Percentiles rank a stretch among this genome's conserved stretches.
These are phyloP conservation scores for Daldinia sp. DNA, from an alignment of 2,329 filamentous ascomycete genomes.

Conservation along the genomic window DNA sequence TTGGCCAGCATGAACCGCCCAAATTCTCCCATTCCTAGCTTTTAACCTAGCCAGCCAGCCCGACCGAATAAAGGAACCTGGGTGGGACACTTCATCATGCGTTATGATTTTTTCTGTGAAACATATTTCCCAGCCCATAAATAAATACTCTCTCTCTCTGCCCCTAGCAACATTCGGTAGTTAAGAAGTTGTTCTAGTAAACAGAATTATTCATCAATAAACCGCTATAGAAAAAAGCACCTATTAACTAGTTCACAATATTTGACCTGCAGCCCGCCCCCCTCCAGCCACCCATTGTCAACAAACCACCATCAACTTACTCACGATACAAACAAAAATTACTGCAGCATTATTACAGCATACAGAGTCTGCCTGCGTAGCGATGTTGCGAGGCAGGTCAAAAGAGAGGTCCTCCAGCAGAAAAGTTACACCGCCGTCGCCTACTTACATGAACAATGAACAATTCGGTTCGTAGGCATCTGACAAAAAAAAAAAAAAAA, in stretches of 20 bases:
- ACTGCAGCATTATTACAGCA: conserved; percentile 8
- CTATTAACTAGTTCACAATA: conserved; percentile 12
- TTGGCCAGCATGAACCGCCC: conserved; percentile 43
- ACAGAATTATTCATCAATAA: conserved; percentile 32
- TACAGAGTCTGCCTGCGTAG: conserved; percentile 19
- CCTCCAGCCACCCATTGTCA: conserved; percentile 9
- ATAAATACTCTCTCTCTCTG: conserved; percentile 38
- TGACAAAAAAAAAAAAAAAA: conserved; percentile 3
- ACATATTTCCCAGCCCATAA: conserved; percentile 31
- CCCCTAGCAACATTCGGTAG: conserved; percentile 36
- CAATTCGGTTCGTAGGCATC: conserved; percentile 68
- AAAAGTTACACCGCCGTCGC: conserved; percentile 71
- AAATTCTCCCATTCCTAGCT: conserved; percentile 38
- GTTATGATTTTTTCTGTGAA: conserved; percentile 40
- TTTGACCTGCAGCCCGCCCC: conserved; percentile 3
- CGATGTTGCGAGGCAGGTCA: conserved; percentile 48
- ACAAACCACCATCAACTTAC: conserved; percentile 17
- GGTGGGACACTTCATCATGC: conserved; percentile 48
- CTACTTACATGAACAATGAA: conserved; percentile 74
- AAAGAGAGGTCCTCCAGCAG: conserved; percentile 55
- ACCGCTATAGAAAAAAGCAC: conserved; percentile 15
- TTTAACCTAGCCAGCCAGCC: conserved; percentile 9
- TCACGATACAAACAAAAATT: conserved; percentile 12
- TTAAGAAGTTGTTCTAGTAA: conserved; percentile 31
- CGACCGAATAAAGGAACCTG: conserved; percentile 38